A percentile compares a stretch with the other conserved stretches of the same genome.
Conservation (phyloP, 306 rosid genomes). For the Prunus persica region DNA sequence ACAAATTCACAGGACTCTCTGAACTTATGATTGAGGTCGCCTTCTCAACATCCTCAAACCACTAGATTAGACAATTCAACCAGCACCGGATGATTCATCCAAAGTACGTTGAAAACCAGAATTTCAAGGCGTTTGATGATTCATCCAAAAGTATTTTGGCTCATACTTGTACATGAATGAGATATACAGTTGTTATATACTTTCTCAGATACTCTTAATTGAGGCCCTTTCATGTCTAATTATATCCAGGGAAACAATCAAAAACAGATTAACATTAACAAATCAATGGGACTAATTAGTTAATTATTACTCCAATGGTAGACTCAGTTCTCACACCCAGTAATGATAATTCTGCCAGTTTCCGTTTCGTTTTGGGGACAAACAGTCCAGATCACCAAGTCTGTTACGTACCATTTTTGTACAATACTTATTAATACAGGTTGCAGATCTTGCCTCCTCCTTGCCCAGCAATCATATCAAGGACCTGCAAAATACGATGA, state of each 20-base stretch:
- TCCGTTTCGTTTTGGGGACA: neutral
- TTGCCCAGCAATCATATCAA: conserved; percentile 1
- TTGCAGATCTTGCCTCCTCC: conserved; percentile 1
- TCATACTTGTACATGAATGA: neutral
- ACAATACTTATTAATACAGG: too few relatives aligned
- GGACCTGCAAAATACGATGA: neutral
- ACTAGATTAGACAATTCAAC: conserved; percentile 3
- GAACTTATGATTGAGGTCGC: too few relatives aligned
- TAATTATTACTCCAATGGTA: neutral
- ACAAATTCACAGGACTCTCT: too few relatives aligned
- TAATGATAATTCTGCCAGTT: neutral
- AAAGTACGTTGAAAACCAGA: too few relatives aligned
- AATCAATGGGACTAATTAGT: neutral
- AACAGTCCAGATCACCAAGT: too few relatives aligned
- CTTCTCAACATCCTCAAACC: conserved; percentile 38
- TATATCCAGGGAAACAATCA: neutral
- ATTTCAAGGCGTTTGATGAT: too few relatives aligned
- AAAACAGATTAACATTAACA: neutral
- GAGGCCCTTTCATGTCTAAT: neutral
- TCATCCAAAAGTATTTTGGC: neutral
- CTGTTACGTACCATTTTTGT: too few relatives aligned
- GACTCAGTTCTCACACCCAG: neutral
- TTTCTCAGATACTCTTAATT: neutral
- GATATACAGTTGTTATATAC: too few relatives aligned
- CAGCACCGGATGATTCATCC: neutral